Evolutionary conservation across 1,284 basidiomycete species (phyloP).

Genomic region (Porodaedalea pini): DNA sequence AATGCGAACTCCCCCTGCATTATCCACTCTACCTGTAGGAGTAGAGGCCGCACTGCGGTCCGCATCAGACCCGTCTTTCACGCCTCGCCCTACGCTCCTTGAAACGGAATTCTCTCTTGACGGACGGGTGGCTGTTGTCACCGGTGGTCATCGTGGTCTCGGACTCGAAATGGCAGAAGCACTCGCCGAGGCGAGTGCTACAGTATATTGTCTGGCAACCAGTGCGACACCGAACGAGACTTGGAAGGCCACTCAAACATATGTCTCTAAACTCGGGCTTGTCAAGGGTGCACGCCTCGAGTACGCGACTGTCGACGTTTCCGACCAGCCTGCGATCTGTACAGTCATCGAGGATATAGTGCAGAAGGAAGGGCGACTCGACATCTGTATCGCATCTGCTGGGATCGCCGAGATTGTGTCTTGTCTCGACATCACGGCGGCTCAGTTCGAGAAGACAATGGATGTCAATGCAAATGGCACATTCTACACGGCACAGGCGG

Average conservation of each 20-base stretch:
- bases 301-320: conserved; percentile 65
- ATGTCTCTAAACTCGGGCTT: conserved; percentile 43
- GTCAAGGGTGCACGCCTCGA: conserved; percentile 56
- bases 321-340: conserved; percentile 58
- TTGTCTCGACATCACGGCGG: conserved; percentile 66
- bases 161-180: conserved; percentile 81
- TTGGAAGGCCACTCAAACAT: conserved; percentile 56
- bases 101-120: conserved; percentile 68
- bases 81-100: conserved; percentile 49
- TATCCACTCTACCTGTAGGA: no score
- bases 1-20: no score
- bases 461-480: conserved; percentile 76
- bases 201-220: conserved; percentile 75
- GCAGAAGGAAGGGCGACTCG: conserved; percentile 59
- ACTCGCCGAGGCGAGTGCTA: conserved; percentile 73
- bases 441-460: conserved; percentile 69
- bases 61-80: conserved; percentile 32
- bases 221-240: conserved; percentile 61
- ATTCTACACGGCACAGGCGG: conserved; percentile 39
- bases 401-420: conserved; percentile 51
- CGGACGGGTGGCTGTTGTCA: conserved; percentile 71
- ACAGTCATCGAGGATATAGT: conserved; percentile 54
- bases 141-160: conserved; percentile 77
- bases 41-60: conserved; percentile 55
- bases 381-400: conserved; percentile 74